Conservation (phyloP, 495 filamentous ascomycete species). For the Daldinia vernicosa region DNA sequence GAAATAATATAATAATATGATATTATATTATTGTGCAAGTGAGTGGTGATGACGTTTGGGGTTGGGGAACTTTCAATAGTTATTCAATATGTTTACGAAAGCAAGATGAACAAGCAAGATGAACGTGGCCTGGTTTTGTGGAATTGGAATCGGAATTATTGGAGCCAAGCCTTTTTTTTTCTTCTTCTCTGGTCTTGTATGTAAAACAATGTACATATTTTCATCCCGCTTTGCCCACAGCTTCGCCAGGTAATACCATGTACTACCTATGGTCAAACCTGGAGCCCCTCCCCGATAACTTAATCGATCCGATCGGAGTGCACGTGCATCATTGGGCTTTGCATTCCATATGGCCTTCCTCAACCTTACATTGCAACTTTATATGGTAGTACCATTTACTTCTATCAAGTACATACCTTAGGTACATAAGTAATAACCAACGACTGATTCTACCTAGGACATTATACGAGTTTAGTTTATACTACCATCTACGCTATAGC, state of each 20-base stretch:
- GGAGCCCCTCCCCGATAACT: constrained; percentile 30
- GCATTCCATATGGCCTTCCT: constrained; percentile 17
- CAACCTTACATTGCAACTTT: not conserved
- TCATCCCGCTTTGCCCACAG: constrained; percentile 16
- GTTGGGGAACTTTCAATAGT: not conserved
- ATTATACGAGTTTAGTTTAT: not conserved
- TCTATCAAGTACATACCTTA: too few relatives aligned
- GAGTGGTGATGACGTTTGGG: constrained; percentile 15
- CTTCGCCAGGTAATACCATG: not conserved
- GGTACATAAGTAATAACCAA: too few relatives aligned
- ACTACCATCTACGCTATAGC: not conserved
- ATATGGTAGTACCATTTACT: not conserved
- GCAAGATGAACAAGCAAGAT: constrained; percentile 1
- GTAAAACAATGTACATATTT: not conserved
- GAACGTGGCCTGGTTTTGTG: constrained; percentile 12
- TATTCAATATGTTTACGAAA: constrained; percentile 6
- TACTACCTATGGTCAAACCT: not conserved
- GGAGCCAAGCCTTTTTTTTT: constrained; percentile 27
- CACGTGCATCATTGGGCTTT: constrained; percentile 28
- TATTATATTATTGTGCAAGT: not conserved
- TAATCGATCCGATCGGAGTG: constrained; percentile 16
- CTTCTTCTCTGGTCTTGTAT: constrained; percentile 7
- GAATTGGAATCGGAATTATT: constrained; percentile 21
- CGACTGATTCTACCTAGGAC: not conserved
- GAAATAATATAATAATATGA: not conserved